Evolutionary conservation across 768 basidiomycete species (phyloP).

Genomic region (Cystobasidium tubakii): DNA sequence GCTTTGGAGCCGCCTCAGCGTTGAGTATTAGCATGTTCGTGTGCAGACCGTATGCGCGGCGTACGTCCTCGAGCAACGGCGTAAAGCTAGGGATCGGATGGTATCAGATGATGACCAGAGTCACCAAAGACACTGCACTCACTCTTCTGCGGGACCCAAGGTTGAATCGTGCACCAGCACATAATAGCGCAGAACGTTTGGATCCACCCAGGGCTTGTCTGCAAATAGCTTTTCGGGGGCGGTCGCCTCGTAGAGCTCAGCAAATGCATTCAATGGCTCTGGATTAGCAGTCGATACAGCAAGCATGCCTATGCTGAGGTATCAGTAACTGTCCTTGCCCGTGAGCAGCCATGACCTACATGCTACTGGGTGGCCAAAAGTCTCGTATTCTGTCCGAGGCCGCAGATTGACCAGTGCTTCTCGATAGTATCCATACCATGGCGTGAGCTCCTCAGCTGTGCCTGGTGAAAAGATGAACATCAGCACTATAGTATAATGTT

Average conservation of each 20-base stretch:
- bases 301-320: constrained; percentile 39
- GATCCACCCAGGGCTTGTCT: constrained; percentile 41
- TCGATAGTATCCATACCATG: constrained; percentile 45
- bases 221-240: constrained; percentile 39
- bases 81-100: constrained; percentile 7
- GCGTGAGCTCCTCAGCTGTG: constrained; percentile 41
- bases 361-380: constrained; percentile 44
- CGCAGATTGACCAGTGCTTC: constrained; percentile 38
- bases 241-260: constrained; percentile 44
- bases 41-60: constrained; percentile 41
- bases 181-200: constrained; percentile 45
- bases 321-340: background rate
- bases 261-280: constrained; percentile 47
- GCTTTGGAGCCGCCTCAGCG: constrained; percentile 3
- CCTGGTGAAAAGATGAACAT: too few relatives aligned
- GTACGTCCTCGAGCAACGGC: constrained; percentile 39
- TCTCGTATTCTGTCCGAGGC: constrained; percentile 44
- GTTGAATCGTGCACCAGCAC: constrained; percentile 46
- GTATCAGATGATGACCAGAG: background rate
- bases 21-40: constrained; percentile 36
- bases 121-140: background rate
- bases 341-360: constrained; percentile 39
- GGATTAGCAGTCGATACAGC: constrained; percentile 45
- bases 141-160: constrained; percentile 38
- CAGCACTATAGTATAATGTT: too few relatives aligned